These are phyloP conservation scores for Aspergillus ochraceus DNA, from an alignment of 2,329 filamentous ascomycete species.

Conservation along the genomic window DNA sequence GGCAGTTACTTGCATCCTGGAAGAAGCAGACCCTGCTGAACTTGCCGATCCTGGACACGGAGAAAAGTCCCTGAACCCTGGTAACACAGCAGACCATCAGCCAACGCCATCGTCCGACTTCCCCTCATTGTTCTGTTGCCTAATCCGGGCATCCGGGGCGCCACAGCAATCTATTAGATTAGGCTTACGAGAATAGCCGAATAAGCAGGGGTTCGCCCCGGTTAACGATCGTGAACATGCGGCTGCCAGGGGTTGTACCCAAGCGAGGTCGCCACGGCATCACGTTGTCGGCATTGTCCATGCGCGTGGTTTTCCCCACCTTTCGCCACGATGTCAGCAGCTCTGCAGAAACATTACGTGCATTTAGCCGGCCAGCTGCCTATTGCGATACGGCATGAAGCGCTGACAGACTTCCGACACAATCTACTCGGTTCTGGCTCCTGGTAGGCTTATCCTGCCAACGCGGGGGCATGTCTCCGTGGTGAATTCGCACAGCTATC, in stretches of 20 bases:
- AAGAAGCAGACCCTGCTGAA: no score
- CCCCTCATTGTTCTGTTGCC: background rate
- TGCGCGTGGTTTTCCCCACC: no score
- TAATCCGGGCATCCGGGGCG: constrained; percentile 1
- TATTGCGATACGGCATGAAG: constrained; percentile 5
- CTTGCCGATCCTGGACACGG: background rate
- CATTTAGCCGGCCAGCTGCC: constrained; percentile 4
- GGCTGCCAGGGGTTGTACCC: background rate
- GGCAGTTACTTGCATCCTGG: no score
- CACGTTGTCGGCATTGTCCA: background rate
- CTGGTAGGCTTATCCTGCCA: background rate
- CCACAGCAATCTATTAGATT: background rate
- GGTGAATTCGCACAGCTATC: background rate
- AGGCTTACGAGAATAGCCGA: background rate
- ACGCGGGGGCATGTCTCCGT: background rate
- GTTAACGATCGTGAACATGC: background rate
- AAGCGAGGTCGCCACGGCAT: background rate
- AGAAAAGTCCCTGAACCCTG: background rate
- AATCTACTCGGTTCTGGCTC: background rate
- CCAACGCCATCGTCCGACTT: background rate
- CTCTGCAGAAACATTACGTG: background rate
- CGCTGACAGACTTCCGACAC: background rate
- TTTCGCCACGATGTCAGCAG: background rate
- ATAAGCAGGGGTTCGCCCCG: background rate
- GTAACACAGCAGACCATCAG: background rate